Base-by-base conservation (phyloP, 208 protist genomes). In the Trypanosoma boissoni region DNA sequence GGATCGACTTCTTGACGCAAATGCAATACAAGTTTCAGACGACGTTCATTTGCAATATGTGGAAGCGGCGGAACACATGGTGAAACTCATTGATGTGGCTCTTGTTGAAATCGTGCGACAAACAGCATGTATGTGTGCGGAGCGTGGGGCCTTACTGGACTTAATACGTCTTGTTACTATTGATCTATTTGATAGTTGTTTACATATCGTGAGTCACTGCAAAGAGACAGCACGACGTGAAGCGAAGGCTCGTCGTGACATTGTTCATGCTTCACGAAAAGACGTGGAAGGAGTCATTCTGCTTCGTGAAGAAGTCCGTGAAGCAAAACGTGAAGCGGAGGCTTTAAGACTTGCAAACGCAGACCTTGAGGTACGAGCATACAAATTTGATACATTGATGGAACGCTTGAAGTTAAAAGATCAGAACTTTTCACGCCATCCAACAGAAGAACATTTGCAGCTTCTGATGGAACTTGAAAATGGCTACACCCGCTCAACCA, bases 141-240 rank as follows among this genome's bases (percentile, higher is more conserved):
- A 95, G 72, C 83, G 86, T 29, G 89, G 84, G 24, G 89, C 84
- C 1, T 53, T 95, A 24, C 76, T 95, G 3, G 86, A 95, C 58
- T 42, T 70, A 2, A 67, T 95, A 8, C 86, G 86, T 41, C 79
- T 91, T 54, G 80, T 70, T 31, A 48, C 83, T 7, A 72, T 78
- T 9, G 89, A 95, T 76, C 58, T 92, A 37, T 64, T 67, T 9
- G 58, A 58, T 42, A 81, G 76, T 54, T 72, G 71, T 49, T 59
- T 93, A 21, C 74, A 72, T 37, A 44, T 95, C 12, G 58, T 93
- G 26, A 43, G 49, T 0, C 63, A 92, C 68, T 76, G 79, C 37
- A 95, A 95, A 66, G 62, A 74, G 28, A 51, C 60, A 5, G 75
- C 80, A 7, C 78, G 67, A 45, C 18, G 72, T 23, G 83, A 87